Base-by-base conservation (phyloP, 192 early-diverging fungal genomes). In the Podila epicladia region DNA sequence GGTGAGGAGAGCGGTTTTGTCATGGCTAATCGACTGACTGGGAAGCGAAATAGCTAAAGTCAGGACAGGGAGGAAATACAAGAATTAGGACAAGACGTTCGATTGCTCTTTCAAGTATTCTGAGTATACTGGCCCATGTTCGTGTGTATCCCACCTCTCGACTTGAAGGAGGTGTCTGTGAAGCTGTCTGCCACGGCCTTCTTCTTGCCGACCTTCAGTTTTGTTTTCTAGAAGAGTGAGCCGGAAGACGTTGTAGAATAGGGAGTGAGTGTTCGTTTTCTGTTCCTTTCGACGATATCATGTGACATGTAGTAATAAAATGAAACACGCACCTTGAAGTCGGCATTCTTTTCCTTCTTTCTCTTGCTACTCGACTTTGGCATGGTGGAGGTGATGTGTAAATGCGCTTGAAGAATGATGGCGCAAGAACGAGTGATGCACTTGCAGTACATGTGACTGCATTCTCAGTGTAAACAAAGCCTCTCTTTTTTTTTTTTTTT, bases 161-260 rank as follows among this genome's bases (percentile, higher is more conserved):
- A 90, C 38, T 91, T 93, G 82, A 97, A 95, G 22, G 94, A 94
- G 24, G 91, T 93, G 57, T 95, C 92, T 12, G 95, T 95, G 50
- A 90, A 89, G 78, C 90, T 97, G 28, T 84, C 83, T 19, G 96
- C 75, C 17, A 91, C 82, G 20, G 88, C 88, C 85, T 94, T 94
- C 78, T 93, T 92, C 84, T 96, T 95, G 59, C 96, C 96, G 49
- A 97, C 91, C 84, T 97, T 97, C 17, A 97, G 90, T 83, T 95
- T 95, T 69, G 92, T 88, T 92, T 97, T 97, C 90, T 93, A 82
- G 49, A 15, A 8, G 32, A 62, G 24, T 50, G 35, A 29, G 24
- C 15, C 0, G 2, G 7, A 24, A 12, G 26, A 24, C 24, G 15
- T 37, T 37, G 35, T 37, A 11, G 15, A 45, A 2, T 45, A 17